Evolutionary conservation across 1,284 basidiomycete genomes (phyloP).

Genomic region (Trichosporon sp.): DNA sequence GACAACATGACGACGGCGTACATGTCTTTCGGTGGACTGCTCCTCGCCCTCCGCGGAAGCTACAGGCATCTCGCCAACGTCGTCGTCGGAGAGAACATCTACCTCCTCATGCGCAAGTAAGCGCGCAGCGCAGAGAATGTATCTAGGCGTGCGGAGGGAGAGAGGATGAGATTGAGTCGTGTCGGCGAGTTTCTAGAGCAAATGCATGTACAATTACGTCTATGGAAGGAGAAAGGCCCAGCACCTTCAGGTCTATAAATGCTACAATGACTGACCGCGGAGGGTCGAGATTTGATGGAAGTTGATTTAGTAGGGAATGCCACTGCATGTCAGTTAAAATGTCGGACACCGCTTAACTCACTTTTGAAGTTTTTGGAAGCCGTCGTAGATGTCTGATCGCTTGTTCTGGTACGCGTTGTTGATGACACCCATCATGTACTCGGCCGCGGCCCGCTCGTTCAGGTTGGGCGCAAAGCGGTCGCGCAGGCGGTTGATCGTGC

Average conservation of each 20-base stretch:
- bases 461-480: conserved; percentile 84
- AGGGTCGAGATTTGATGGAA: background rate
- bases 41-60: conserved; percentile 91
- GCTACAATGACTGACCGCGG: conserved; percentile 14
- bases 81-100: conserved; percentile 89
- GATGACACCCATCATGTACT: conserved; percentile 85
- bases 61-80: conserved; percentile 91
- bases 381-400: conserved; percentile 87
- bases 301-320: conserved; percentile 44
- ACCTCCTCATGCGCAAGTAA: conserved; percentile 81
- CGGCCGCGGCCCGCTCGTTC: conserved; percentile 86
- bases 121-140: conserved; percentile 26
- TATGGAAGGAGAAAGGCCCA: conserved; percentile 14
- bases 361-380: conserved; percentile 62
- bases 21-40: conserved; percentile 91
- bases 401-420: conserved; percentile 94
- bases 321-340: conserved; percentile 29
- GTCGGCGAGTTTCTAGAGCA: conserved; percentile 19
- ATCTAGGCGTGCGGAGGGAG: background rate
- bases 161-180: background rate
- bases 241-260: background rate
- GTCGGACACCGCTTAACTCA: conserved; percentile 30
- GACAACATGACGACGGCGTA: conserved; percentile 71
- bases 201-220: conserved; percentile 33
- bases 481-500: conserved; percentile 80